Percentiles rank a stretch among this genome's conserved stretches.
Conservation (phyloP, 352 stramenopile species). For the Pythium sukuiense region DNA sequence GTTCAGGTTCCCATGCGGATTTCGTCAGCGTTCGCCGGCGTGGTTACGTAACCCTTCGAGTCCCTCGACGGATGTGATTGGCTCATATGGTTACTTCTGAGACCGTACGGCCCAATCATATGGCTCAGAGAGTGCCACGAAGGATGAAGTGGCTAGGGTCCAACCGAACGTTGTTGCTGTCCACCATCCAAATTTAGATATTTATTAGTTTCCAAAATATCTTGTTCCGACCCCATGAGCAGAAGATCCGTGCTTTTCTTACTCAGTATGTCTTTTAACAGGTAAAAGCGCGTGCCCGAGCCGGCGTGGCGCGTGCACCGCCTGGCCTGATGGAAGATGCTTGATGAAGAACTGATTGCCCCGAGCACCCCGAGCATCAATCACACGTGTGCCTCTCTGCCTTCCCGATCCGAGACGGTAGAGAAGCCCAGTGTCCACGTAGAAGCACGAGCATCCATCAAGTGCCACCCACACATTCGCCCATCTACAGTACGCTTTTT, state of each 20-base stretch:
- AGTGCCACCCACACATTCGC: neutral
- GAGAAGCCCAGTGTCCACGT: neutral
- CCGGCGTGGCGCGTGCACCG: conserved; percentile 10
- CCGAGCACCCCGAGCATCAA: neutral
- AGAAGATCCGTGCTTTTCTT: neutral
- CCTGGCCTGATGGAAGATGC: conserved; percentile 16
- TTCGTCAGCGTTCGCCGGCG: conserved; percentile 3
- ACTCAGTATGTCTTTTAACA: conserved; percentile 2
- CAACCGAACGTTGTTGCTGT: neutral
- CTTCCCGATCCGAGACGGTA: neutral
- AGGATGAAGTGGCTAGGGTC: neutral
- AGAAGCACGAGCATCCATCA: conserved; percentile 8
- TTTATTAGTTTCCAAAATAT: conserved; percentile 11
- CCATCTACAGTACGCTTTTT: neutral
- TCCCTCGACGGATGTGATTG: neutral
- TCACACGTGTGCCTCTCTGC: neutral
- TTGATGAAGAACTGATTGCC: conserved; percentile 7
- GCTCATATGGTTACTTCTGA: neutral
- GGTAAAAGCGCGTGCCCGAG: conserved; percentile 17
- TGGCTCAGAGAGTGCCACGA: neutral
- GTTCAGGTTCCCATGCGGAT: conserved; percentile 8
- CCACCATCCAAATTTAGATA: conserved; percentile 20
- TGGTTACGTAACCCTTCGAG: neutral
- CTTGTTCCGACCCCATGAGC: no score
- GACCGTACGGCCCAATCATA: conserved; percentile 1